Conservation (phyloP, 257 asterid genomes). For the Lavandula angustifolia region DNA sequence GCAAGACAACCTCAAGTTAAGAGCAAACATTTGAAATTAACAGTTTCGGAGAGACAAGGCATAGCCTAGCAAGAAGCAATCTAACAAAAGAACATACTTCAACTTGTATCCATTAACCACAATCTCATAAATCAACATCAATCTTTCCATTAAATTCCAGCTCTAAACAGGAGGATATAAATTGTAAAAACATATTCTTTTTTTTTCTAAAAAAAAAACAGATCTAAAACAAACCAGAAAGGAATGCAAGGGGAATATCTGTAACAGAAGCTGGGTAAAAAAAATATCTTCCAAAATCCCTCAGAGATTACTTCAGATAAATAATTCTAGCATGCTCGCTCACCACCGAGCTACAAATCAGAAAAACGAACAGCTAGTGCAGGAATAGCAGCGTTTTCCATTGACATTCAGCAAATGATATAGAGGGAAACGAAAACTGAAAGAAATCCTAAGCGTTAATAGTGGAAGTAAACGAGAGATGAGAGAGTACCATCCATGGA, state of each 20-base stretch:
- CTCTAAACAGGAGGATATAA: too few species aligned
- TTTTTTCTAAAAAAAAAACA: too few species aligned
- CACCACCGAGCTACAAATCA: not conserved
- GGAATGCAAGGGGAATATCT: too few species aligned
- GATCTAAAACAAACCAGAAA: not conserved
- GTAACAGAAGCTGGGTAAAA: not conserved
- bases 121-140: not conserved
- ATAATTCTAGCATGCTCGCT: not conserved
- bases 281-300: not conserved
- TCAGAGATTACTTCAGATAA: too few species aligned
- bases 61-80: not conserved
- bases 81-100: not conserved
- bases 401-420: too few species aligned
- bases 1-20: not conserved
- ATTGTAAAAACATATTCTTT: too few species aligned
- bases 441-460: slow-evolving; percentile 5
- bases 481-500: slow-evolving; percentile 61
- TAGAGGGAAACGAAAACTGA: not conserved
- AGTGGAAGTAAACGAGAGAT: slow-evolving; percentile 29
- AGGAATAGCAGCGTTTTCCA: not conserved
- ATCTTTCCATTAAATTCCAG: too few species aligned
- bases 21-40: too few species aligned
- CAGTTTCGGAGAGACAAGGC: not conserved
- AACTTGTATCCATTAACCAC: too few species aligned
- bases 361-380: not conserved